Conservation (phyloP, 768 basidiomycete species). For the Suillus americanus region DNA sequence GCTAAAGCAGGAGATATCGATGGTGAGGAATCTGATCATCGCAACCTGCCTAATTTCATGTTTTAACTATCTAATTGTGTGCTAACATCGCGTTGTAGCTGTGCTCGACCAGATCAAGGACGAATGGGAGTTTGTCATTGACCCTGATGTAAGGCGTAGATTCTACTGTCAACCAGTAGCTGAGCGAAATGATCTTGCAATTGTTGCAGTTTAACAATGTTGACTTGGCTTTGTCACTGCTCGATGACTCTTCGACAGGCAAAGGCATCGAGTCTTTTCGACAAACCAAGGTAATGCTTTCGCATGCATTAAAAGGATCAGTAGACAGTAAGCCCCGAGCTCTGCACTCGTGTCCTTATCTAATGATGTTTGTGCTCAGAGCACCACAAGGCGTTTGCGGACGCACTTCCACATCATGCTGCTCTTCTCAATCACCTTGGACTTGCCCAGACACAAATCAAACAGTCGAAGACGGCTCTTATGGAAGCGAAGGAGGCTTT, state of each 20-base stretch:
- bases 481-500: constrained; percentile 79
- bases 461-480: constrained; percentile 65
- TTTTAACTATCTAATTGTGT: not conserved
- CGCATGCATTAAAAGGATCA: constrained; percentile 80
- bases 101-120: constrained; percentile 83
- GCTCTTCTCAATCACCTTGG: constrained; percentile 70
- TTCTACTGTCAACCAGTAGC: not conserved
- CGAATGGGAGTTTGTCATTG: constrained; percentile 87
- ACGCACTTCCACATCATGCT: constrained; percentile 90
- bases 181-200: constrained; percentile 11
- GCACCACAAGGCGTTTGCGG: constrained; percentile 92
- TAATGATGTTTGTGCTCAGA: constrained; percentile 41
- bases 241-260: constrained; percentile 72
- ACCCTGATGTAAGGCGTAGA: constrained; percentile 63
- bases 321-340: constrained; percentile 68
- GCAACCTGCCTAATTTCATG: not conserved
- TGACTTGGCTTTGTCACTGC: constrained; percentile 84
- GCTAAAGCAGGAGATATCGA: constrained; percentile 81
- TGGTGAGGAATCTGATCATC: constrained; percentile 44
- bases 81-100: constrained; percentile 41
- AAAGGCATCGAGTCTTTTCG: constrained; percentile 79
- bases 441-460: constrained; percentile 73
- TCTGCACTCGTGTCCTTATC: constrained; percentile 4
- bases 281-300: constrained; percentile 72
- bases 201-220: constrained; percentile 83